Conservation (phyloP, 208 protist genomes). For the Wallacemonas collosoma region DNA sequence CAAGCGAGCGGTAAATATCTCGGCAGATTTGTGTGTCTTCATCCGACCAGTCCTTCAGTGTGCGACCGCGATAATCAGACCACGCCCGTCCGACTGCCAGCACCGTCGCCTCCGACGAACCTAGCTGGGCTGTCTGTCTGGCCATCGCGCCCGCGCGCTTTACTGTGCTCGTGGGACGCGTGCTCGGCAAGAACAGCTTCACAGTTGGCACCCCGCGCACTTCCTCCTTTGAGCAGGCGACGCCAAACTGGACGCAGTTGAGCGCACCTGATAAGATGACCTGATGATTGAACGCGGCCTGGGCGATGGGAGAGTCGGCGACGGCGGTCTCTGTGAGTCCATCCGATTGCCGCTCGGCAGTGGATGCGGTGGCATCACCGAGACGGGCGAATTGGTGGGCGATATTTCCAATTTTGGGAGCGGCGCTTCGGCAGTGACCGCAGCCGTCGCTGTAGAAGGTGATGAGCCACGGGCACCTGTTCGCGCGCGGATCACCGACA, state of each 20-base stretch:
- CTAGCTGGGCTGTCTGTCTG: background rate
- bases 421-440: constrained; percentile 50
- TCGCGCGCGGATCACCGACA: constrained; percentile 20
- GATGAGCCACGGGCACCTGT: constrained; percentile 58
- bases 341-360: constrained; percentile 15
- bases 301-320: background rate
- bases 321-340: constrained; percentile 18
- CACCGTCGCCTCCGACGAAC: constrained; percentile 5
- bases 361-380: background rate
- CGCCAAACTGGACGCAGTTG: constrained; percentile 45
- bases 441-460: constrained; percentile 59
- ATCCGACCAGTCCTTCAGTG: background rate
- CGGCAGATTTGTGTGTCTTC: background rate
- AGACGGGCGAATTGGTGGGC: background rate
- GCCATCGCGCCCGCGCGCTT: background rate
- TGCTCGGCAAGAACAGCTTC: constrained; percentile 31
- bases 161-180: background rate
- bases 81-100: constrained; percentile 13
- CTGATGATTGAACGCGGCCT: background rate
- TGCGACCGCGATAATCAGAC: background rate
- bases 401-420: constrained; percentile 21
- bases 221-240: constrained; percentile 30
- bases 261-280: constrained; percentile 25
- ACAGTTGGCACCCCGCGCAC: constrained; percentile 36
- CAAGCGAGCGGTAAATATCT: constrained; percentile 1